phyloP scores from a whole-genome alignment of 2,329 filamentous ascomycete genomes.

The Nakataea oryzae region DNA sequence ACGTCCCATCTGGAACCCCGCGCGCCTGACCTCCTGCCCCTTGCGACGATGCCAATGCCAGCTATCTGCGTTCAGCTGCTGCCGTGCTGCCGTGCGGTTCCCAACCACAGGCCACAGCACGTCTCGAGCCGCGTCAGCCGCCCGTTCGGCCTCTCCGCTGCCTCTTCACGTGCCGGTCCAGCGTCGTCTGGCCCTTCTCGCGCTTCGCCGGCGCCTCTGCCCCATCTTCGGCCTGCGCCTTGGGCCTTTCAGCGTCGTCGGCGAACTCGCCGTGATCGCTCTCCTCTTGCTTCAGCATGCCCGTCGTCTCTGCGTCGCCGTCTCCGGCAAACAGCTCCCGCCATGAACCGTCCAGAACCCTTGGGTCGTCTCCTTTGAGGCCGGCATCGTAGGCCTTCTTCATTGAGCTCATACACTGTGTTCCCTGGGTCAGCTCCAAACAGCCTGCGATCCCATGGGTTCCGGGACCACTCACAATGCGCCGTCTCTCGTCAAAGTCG shows the following conservation, averaged over 20 bases:
- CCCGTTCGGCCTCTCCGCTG: slow-evolving; percentile 4
- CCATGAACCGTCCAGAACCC: slow-evolving; percentile 1
- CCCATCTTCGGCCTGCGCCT: background rate
- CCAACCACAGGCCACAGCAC: background rate
- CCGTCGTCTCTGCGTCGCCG: background rate
- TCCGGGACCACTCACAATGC: background rate
- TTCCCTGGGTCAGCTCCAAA: background rate
- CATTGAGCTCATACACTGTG: background rate
- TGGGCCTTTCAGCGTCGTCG: background rate
- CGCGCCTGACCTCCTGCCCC: background rate
- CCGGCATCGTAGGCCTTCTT: slow-evolving; percentile 2
- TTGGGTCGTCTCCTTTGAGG: background rate
- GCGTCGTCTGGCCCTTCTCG: background rate
- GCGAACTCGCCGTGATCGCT: slow-evolving; percentile 2
- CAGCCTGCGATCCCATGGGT: background rate
- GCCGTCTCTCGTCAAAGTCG: slow-evolving; percentile 52
- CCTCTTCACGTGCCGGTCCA: slow-evolving; percentile 1
- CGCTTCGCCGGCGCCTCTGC: background rate
- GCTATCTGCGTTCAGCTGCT: background rate
- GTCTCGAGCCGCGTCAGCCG: background rate
- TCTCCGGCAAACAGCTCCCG: background rate
- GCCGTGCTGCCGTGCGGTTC: background rate
- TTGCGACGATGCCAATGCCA: background rate
- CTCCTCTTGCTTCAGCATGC: background rate
- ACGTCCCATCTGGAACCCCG: background rate